Evolutionary conservation across 2,329 filamentous ascomycete genomes (phyloP), one percentile per base, ranked within the genome.

Genomic region (Onygenales sp.): DNA sequence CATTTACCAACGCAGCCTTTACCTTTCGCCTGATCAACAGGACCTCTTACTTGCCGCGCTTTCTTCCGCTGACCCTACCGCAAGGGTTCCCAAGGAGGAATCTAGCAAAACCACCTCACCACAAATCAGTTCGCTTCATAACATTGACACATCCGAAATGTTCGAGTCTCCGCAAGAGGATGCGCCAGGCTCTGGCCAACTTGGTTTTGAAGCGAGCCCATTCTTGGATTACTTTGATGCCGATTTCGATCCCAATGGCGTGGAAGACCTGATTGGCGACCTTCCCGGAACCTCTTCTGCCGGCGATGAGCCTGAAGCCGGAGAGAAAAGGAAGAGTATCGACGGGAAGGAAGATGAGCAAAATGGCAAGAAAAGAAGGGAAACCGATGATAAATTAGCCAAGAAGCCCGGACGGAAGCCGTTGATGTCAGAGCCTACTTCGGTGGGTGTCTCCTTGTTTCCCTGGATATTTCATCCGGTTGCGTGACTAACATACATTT

Each of bases 401-500:
- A 97, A 97, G 82, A 98, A 97, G 74, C 92, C 93, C 4, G 93
- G 93, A 50, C 83, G 93, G 58, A 98, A 98, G 77, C 93, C 92
- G 17, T 78, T 97, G 64, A 97, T 89, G 47, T 94, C 89, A 21
- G 93, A 97, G 71, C 93, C 93, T 27, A 97, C 88, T 61, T 93
- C 91, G 61, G 92, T 97, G 84, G 76, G 91, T 82, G 55, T 38
- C 7, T 27, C 21, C 41, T 44, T 43, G 21, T 36, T 43, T 46
- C 21, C 35, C 38, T 41, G n/a, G 9, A 53, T 38, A 32, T 4
- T 51, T 21, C 35, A 10, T 42, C 6, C 9, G 46, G 10, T 35
- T 38, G 7, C 38, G 21, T 27, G 21, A 27, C 21, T 27, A 27
- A 27, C 21, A 27, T 27, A 27, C 36, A n/a, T 50, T 1, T 14